phyloP scores from a whole-genome alignment of 306 rosid species.

The Cyclanthera cordifolia region DNA sequence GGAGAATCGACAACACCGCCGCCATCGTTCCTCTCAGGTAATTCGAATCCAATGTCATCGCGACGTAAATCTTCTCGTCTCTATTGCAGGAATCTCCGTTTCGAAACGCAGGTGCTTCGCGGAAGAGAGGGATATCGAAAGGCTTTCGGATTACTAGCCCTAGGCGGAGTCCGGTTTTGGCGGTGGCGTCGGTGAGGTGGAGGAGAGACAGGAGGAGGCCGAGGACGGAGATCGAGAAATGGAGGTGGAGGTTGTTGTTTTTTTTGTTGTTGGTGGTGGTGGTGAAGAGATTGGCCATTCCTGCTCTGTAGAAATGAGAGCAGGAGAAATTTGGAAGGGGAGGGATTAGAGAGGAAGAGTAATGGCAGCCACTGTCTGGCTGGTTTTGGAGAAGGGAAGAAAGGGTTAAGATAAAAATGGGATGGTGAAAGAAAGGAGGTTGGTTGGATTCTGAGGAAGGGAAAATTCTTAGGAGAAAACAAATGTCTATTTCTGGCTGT shows the following conservation, averaged over 20 bases:
- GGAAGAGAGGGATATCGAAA: slow-evolving; percentile 26
- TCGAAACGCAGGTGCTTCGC: slow-evolving; percentile 63
- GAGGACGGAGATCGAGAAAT: slow-evolving; percentile 10
- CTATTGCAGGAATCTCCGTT: slow-evolving; percentile 40
- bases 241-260: not conserved
- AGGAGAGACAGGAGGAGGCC: slow-evolving; percentile 60
- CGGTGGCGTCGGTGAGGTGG: slow-evolving; percentile 13
- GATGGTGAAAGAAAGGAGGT: slow-evolving; percentile 16
- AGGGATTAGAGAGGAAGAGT: slow-evolving; percentile 17
- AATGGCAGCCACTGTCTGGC: slow-evolving; percentile 29
- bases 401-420: slow-evolving; percentile 13
- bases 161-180: slow-evolving; percentile 22
- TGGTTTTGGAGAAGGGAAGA: slow-evolving; percentile 29
- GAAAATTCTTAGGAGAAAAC: slow-evolving; percentile 39
- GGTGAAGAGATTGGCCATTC: no score
- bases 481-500: not conserved
- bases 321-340: not conserved
- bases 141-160: slow-evolving; percentile 46
- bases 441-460: slow-evolving; percentile 27
- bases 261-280: no score
- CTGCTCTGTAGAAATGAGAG: slow-evolving; percentile 30
- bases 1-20: slow-evolving; percentile 61
- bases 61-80: slow-evolving; percentile 43
- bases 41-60: slow-evolving; percentile 79
- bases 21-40: slow-evolving; percentile 78